These are phyloP conservation scores for Xylariomycetidae sp. DNA, from an alignment of 2,329 filamentous ascomycete genomes.

Conservation along the genomic window DNA sequence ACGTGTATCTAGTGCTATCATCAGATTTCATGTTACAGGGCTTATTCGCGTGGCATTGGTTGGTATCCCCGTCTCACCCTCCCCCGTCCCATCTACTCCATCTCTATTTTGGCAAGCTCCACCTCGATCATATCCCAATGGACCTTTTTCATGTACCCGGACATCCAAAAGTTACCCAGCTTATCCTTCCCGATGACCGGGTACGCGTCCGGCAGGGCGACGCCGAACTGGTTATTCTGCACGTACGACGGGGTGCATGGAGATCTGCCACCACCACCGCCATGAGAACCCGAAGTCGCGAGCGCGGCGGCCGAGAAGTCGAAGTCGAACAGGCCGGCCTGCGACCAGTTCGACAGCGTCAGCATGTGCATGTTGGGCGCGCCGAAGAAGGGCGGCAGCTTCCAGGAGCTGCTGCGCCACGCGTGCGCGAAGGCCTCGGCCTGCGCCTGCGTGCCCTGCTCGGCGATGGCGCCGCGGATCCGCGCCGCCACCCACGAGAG, in stretches of 20 bases:
- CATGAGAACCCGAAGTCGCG: too few species aligned
- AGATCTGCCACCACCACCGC: conserved; percentile 10
- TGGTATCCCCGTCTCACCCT: too few species aligned
- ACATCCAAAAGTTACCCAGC: conserved; percentile 24
- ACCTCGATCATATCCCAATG: conserved; percentile 2
- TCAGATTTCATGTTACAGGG: too few species aligned
- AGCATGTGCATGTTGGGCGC: conserved; percentile 28
- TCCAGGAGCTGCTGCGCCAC: conserved; percentile 14
- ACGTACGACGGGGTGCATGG: conserved; percentile 1
- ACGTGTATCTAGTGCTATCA: too few species aligned
- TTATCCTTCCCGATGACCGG: conserved; percentile 20
- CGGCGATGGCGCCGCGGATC: conserved; percentile 28
- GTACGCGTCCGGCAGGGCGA: conserved; percentile 1
- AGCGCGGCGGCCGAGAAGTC: conserved; percentile 33
- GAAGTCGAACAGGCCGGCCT: conserved; percentile 28
- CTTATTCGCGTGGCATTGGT: too few species aligned
- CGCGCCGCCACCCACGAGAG: conserved; percentile 19
- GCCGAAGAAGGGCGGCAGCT: conserved; percentile 24
- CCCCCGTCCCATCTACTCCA: too few species aligned
- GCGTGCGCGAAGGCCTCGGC: conserved; percentile 20
- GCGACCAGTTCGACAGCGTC: conserved; percentile 35
- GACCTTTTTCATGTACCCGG: background rate
- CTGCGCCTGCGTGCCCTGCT: conserved; percentile 31
- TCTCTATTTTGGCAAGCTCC: too few species aligned
- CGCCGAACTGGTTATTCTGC: background rate